Conservation (phyloP, 208 protist genomes). For the Vickermania spadyakhi region DNA sequence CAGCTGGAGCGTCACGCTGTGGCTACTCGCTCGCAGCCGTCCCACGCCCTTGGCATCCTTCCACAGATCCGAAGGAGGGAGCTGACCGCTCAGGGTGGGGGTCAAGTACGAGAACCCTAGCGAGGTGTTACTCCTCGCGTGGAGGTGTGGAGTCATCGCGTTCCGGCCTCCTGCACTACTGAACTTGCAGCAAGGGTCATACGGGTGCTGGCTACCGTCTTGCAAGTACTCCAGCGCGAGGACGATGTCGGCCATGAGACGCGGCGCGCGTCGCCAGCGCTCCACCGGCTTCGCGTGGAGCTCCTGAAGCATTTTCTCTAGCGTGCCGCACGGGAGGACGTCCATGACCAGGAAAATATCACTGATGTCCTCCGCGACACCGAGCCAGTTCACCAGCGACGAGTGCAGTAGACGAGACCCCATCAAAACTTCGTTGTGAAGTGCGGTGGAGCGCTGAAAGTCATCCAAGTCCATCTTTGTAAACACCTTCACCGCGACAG, state of each 20-base stretch:
- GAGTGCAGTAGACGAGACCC: slow-evolving; percentile 48
- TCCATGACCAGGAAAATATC: slow-evolving; percentile 75
- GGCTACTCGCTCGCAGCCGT: neutral
- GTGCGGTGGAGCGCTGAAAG: slow-evolving; percentile 22
- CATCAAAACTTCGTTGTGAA: slow-evolving; percentile 62
- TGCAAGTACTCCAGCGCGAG: slow-evolving; percentile 69
- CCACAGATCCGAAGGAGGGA: neutral
- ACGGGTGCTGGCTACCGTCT: slow-evolving; percentile 56
- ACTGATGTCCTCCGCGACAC: slow-evolving; percentile 41
- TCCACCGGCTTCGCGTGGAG: slow-evolving; percentile 30
- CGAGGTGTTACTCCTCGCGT: neutral
- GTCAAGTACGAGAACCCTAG: neutral
- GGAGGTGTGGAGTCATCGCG: neutral
- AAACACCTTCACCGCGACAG: slow-evolving; percentile 72
- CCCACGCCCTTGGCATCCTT: neutral
- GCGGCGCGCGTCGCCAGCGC: slow-evolving; percentile 38
- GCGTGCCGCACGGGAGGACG: slow-evolving; percentile 49
- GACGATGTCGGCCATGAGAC: slow-evolving; percentile 72
- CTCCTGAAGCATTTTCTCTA: slow-evolving; percentile 38
- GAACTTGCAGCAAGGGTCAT: neutral
- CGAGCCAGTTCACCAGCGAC: slow-evolving; percentile 55
- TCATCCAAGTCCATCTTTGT: slow-evolving; percentile 37
- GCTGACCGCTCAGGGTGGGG: neutral
- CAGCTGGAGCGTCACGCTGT: neutral
- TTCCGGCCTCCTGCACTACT: too few relatives aligned